Base-by-base conservation (phyloP, 225 moss, liverwort and hornwort genomes). In the Rhytidiadelphus loreus region DNA sequence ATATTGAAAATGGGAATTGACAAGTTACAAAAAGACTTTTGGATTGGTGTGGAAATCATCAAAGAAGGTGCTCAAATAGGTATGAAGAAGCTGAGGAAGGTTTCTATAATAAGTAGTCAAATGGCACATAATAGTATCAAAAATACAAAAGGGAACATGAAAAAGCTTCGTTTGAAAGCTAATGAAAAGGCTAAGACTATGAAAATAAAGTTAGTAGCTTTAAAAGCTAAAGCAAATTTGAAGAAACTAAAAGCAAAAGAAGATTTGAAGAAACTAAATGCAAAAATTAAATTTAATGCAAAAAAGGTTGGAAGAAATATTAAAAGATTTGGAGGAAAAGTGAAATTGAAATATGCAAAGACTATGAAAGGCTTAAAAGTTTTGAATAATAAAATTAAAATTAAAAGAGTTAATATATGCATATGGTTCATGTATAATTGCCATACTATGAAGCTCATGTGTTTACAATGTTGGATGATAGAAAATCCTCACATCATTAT, bases 391-490 rank as follows among this genome's bases (percentile, higher is more conserved):
- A 86, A 44, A 25, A 4, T 76, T 8, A 88, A 88, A 6, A 11
- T 32, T 12, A 88, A 91, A 62, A 59, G 12, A 55, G 44, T 86
- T 7, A 62, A 19, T 6, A 56, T 91, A 56, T 77, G 86, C 1
- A 10, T 80, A 52, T 81, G 82, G 76, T 91, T 91, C n/a, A 81
- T 89, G 66, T 91, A 91, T 65, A 87, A 87, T 23, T 92, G 83
- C 28, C 85, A 91, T 58, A 82, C 87, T 1, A 77, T 77, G 70
- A 92, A 92, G 23, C 83, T 91, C 19, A 82, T 87, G 17, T 91
- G 76, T 69, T 80, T 91, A 61, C 29, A 86, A 62, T 93, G 89
- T 75, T 91, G 88, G 86, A 79, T 85, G 43, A 83, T 93, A 29
- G 89, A 88, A 86, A 91, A 88, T 56, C 69, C 84, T 39, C 39